phyloP scores from a whole-genome alignment of 352 stramenopile species.

The Blastocystis sp. region DNA sequence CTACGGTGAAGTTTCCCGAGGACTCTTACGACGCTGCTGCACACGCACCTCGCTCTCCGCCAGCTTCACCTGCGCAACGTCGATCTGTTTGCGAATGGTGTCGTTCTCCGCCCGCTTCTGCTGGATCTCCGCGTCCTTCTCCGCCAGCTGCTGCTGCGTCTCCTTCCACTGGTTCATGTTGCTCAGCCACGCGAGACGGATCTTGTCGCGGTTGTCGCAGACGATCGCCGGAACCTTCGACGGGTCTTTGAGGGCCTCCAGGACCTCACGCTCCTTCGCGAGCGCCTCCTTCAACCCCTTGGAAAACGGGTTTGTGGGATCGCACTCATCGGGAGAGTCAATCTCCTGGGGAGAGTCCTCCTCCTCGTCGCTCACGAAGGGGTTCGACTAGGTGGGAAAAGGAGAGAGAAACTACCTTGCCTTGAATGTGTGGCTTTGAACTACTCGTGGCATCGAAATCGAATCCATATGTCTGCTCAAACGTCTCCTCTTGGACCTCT shows the following conservation, averaged over 20 bases:
- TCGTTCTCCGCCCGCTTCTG: conserved; percentile 22
- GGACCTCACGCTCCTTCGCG: background rate
- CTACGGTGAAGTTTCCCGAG: background rate
- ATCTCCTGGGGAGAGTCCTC: background rate
- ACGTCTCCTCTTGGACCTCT: background rate
- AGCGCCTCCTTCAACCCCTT: background rate
- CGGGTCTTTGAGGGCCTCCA: conserved; percentile 28
- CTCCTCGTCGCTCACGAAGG: background rate
- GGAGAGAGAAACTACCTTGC: background rate
- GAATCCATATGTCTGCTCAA: background rate
- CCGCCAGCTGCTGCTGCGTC: background rate
- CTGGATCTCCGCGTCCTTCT: conserved; percentile 10
- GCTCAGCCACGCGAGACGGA: background rate
- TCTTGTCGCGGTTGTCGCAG: conserved; percentile 42
- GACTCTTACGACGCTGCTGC: background rate
- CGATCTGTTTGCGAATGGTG: conserved; percentile 4
- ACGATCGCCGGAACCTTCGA: conserved; percentile 24
- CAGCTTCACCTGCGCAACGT: background rate
- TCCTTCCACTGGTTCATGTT: conserved; percentile 29
- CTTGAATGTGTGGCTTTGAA: background rate
- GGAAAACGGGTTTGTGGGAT: background rate
- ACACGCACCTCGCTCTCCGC: background rate
- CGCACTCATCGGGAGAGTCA: background rate
- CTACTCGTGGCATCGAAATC: background rate
- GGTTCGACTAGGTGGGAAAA: background rate